These are phyloP conservation scores for Penicillium coffeae DNA, from an alignment of 495 filamentous ascomycete species.

Conservation along the genomic window DNA sequence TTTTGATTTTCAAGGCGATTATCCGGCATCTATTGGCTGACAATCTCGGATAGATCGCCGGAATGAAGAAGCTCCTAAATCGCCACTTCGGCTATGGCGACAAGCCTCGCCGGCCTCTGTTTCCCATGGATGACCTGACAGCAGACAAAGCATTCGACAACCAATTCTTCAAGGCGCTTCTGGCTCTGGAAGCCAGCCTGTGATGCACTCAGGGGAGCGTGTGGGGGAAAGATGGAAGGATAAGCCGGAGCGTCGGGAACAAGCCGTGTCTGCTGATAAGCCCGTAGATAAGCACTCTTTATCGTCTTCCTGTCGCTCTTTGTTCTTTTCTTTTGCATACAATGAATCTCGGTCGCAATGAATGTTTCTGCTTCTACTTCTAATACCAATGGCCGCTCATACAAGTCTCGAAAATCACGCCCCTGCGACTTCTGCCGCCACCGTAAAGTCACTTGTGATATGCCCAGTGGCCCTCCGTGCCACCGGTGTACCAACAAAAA, in stretches of 20 bases:
- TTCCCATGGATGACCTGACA: neutral
- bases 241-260: neutral
- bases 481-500: constrained; percentile 1
- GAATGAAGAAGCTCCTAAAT: constrained; percentile 4
- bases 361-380: neutral
- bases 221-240: neutral
- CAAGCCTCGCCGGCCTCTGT: constrained; percentile 3
- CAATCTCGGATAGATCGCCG: too few species aligned
- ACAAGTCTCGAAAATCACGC: constrained; percentile 5
- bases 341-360: neutral
- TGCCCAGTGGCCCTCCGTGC: constrained; percentile 4
- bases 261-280: too few species aligned
- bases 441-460: constrained; percentile 5
- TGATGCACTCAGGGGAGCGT: too few species aligned
- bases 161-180: neutral
- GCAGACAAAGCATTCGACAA: neutral
- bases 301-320: neutral
- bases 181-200: neutral
- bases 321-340: neutral
- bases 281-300: too few species aligned
- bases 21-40: too few species aligned
- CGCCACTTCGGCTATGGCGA: constrained; percentile 3
- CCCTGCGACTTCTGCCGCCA: constrained; percentile 2
- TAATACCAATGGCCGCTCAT: neutral
- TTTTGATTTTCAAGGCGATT: neutral